These are phyloP conservation scores for Polytrichum commune DNA, from an alignment of 225 moss, liverwort and hornwort species.

Conservation along the genomic window DNA sequence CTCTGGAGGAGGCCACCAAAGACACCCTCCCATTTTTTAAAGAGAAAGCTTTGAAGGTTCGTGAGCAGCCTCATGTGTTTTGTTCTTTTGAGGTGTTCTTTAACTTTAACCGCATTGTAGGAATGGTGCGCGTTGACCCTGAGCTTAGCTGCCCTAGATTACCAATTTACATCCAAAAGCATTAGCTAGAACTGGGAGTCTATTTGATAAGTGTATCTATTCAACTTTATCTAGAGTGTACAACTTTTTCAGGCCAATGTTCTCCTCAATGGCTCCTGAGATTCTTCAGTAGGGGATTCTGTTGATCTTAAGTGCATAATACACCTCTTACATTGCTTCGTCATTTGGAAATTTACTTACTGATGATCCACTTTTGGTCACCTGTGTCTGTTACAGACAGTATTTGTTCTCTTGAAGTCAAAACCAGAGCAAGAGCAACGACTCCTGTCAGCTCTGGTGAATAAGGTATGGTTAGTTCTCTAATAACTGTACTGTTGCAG, in stretches of 20 bases:
- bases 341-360: too few species aligned
- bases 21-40: slow-evolving; percentile 79
- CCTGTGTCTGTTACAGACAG: slow-evolving; percentile 52
- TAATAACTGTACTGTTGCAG: too few species aligned
- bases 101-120: not conserved
- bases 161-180: too few species aligned
- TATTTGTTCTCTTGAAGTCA: slow-evolving; percentile 73
- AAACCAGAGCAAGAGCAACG: slow-evolving; percentile 97
- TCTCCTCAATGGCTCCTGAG: too few species aligned
- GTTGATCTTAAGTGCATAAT: too few species aligned
- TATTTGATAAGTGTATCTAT: too few species aligned
- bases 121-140: not conserved
- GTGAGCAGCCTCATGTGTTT: slow-evolving; percentile 6
- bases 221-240: too few species aligned
- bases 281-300: too few species aligned
- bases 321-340: too few species aligned
- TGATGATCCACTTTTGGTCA: not conserved
- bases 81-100: not conserved
- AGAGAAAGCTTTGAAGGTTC: slow-evolving; percentile 91
- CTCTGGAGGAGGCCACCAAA: slow-evolving; percentile 88
- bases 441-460: slow-evolving; percentile 81
- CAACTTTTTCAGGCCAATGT: too few species aligned
- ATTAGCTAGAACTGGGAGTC: too few species aligned
- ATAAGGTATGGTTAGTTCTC: slow-evolving; percentile 56
- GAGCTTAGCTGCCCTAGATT: too few species aligned